Evolutionary conservation across 2,329 filamentous ascomycete species (phyloP).

Genomic region (Ophiostoma montium): DNA sequence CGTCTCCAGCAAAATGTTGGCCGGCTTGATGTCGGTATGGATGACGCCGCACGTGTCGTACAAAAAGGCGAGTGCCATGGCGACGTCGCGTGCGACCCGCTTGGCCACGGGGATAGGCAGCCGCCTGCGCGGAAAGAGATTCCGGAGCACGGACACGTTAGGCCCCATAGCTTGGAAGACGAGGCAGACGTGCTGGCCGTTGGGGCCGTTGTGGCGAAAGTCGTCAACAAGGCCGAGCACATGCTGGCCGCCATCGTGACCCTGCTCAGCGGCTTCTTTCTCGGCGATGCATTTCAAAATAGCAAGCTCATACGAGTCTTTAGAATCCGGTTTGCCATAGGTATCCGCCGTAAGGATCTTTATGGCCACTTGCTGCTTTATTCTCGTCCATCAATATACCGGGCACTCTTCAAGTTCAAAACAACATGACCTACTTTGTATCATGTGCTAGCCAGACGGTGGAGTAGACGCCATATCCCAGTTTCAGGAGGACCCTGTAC

Average conservation of each 20-base stretch:
- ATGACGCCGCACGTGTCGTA: slow-evolving; percentile 3
- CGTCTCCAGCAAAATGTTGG: slow-evolving; percentile 3
- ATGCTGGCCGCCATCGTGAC: too few relatives aligned
- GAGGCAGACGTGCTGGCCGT: too few relatives aligned
- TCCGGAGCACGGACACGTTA: not conserved
- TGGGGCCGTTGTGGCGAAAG: too few relatives aligned
- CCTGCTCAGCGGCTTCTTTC: too few relatives aligned
- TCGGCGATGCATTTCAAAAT: too few relatives aligned
- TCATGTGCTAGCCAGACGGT: not conserved
- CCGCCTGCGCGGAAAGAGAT: not conserved
- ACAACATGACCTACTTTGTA: not conserved
- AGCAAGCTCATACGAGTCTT: too few relatives aligned
- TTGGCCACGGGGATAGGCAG: slow-evolving; percentile 1
- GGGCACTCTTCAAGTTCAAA: not conserved
- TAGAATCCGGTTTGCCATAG: too few relatives aligned
- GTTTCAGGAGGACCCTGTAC: not conserved
- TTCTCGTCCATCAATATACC: not conserved
- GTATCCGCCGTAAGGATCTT: too few relatives aligned
- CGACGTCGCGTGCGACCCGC: not conserved
- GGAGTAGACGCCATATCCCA: not conserved
- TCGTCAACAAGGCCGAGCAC: too few relatives aligned
- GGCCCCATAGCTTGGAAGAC: too few relatives aligned
- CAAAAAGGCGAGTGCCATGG: slow-evolving; percentile 3
- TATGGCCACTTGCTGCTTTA: not conserved
- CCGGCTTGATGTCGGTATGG: slow-evolving; percentile 5